phyloP scores from a whole-genome alignment of 169 alveolate species.

The Ophryocystis elektroscirrha region DNA sequence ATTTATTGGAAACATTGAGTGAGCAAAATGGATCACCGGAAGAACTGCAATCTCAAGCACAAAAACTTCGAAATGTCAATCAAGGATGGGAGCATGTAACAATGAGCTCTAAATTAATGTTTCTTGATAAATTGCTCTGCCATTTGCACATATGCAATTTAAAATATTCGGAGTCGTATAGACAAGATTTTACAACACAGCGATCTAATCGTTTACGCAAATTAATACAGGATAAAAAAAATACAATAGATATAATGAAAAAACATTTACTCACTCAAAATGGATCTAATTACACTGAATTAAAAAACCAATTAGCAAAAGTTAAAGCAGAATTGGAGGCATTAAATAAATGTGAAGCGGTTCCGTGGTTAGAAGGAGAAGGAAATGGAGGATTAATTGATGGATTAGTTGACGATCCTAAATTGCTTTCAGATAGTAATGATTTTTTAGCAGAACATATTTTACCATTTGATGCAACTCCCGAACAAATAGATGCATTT shows the following conservation, averaged over 20 bases:
- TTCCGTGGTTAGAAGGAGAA: too few relatives aligned
- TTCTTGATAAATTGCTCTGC: constrained; percentile 55
- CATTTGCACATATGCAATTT: constrained; percentile 53
- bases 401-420: too few relatives aligned
- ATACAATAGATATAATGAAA: neutral
- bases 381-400: too few relatives aligned
- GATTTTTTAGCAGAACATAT: too few relatives aligned
- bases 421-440: too few relatives aligned
- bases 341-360: too few relatives aligned
- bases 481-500: constrained; percentile 19
- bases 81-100: too few relatives aligned
- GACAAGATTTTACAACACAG: too few relatives aligned
- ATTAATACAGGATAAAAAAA: neutral
- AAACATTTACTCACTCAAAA: neutral
- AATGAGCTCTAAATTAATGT: constrained; percentile 7
- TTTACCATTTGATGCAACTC: constrained; percentile 12
- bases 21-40: too few relatives aligned
- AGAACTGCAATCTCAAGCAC: too few relatives aligned
- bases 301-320: neutral
- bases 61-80: too few relatives aligned
- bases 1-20: constrained; percentile 5
- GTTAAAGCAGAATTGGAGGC: too few relatives aligned
- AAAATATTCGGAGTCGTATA: neutral
- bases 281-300: neutral
- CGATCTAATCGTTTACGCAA: neutral